phyloP scores from a whole-genome alignment of 2,329 filamentous ascomycete species.

The Sporothrix curviconia region DNA sequence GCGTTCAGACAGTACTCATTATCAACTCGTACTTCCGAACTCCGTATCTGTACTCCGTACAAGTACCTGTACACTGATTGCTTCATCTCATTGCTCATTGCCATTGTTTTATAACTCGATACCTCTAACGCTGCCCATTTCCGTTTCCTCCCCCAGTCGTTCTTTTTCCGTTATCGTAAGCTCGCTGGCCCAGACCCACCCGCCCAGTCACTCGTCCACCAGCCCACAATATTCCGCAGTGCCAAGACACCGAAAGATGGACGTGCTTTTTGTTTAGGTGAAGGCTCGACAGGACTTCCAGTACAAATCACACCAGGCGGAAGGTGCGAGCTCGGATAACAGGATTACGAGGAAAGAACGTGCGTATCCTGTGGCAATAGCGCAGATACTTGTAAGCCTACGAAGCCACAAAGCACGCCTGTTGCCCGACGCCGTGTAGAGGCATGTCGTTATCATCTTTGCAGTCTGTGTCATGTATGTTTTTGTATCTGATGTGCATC shows the following conservation, averaged over 20 bases:
- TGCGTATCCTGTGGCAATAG: not conserved
- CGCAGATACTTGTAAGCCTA: not conserved
- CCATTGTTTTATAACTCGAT: not conserved
- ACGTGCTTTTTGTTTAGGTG: slow-evolving; percentile 8
- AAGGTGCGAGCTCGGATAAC: not conserved
- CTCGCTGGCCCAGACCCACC: not conserved
- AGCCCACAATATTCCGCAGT: not conserved
- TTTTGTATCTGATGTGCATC: not conserved
- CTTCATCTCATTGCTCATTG: too few relatives aligned
- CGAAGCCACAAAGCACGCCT: slow-evolving; percentile 7
- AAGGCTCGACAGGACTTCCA: not conserved
- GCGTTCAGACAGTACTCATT: too few relatives aligned
- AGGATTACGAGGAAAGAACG: not conserved
- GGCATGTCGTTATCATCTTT: not conserved
- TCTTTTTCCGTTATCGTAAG: slow-evolving; percentile 9
- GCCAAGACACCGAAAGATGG: slow-evolving; percentile 11
- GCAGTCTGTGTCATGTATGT: too few relatives aligned
- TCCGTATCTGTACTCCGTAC: too few relatives aligned
- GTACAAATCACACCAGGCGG: not conserved
- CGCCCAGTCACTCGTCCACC: not conserved
- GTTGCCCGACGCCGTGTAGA: not conserved
- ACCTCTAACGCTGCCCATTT: not conserved
- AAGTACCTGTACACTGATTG: too few relatives aligned
- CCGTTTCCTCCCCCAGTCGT: not conserved
- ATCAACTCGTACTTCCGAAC: too few relatives aligned